Evolutionary conservation across 1,284 basidiomycete genomes (phyloP), one percentile per base, ranked within the genome.

Genomic region (Trichosporon ovoides): DNA sequence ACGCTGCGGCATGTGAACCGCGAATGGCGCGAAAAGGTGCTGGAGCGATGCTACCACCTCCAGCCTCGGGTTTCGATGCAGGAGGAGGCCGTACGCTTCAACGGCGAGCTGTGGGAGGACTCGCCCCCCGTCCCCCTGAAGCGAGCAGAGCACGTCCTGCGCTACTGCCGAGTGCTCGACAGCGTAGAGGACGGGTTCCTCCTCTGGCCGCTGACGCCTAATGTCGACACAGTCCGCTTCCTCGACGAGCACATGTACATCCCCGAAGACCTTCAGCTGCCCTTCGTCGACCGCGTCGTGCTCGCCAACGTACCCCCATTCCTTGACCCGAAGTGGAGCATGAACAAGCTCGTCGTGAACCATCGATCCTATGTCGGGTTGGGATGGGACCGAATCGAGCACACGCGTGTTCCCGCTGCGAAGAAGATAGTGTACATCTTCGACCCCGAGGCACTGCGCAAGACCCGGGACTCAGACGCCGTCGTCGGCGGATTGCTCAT

Each of bases 391-490:
- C 38, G 38, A 10, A 43, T 43, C 22, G 22, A 19, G 19, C 38
- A 43, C 38, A 43, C 38, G 20, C 13, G 13, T 20, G 11, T 43
- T 13, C 38, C 38, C 3, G 12, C 19, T 5, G 38, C 22, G 11
- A 43, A 43, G 20, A 22, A 43, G 38, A 22, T 43, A 10, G 38
- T 43, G 38, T 43, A 43, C 38, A 43, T 43, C 38, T 43, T 43
- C 22, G 38, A 43, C 20, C 4, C 38, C 38, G 38, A 43, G 12
- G 5, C 19, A 13, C 38, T 43, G 6, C 9, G 19, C 20, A 22
- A 43, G 22, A 19, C 10, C 3, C n/a, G 19, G 22, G 20, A 13
- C 20, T 12, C 38, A 14, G 12, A 13, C 19, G 1, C 20, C 38
- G 6, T 22, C 38, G 5, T 5, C 2, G 38, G 22, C 11, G 38